Base-by-base conservation (phyloP, 2,329 filamentous ascomycete species). In the Metarhizium rileyi region DNA sequence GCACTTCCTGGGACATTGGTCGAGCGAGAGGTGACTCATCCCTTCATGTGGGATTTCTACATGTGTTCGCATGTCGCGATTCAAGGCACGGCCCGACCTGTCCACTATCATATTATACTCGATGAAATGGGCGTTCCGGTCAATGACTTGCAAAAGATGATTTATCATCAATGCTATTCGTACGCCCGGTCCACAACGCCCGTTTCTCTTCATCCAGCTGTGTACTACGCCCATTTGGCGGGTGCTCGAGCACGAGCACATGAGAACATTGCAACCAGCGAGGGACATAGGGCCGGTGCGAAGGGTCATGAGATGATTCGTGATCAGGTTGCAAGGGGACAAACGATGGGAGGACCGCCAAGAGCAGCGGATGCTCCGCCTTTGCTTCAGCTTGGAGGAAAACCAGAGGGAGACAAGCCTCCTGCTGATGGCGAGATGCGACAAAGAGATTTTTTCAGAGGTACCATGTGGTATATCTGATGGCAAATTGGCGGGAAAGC, bases 201-300 rank as follows among this genome's bases (percentile, higher is more conserved):
- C 0, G 90, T 98, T 0, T 96, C 90, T 0, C 68, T 93, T 0
- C 87, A 83, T 56, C 93, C 93, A 0, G 90, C 93, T 0, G 85
- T 97, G 0, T 98, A 98, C 75, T 98, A 98, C 58, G 90, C 94
- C 0, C 93, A 98, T 67, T 69, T 98, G 55, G 90, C 90, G 30
- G 85, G 89, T 8, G 81, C 82, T 51, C 87, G 93, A 46, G 89
- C 87, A 20, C 82, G 83, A 48, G 74, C 82, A 3, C 93, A 98
- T 56, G 83, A 91, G 59, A 65, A 73, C 51, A 56, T 70, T 3
- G 61, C 70, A 0, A 63, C 71, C 0, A 75, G 71, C 16, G 68
- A 71, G 14, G 68, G 76, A 59, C 62, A 71, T 63, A 57, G 66
- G 47, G 56, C 65, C 47, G 70, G 71, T 10, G 65, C 70, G 41